Evolutionary conservation across 2,329 filamentous ascomycete genomes (phyloP), one percentile per base, ranked within the genome.

Genomic region (Cladosporium colombiae): DNA sequence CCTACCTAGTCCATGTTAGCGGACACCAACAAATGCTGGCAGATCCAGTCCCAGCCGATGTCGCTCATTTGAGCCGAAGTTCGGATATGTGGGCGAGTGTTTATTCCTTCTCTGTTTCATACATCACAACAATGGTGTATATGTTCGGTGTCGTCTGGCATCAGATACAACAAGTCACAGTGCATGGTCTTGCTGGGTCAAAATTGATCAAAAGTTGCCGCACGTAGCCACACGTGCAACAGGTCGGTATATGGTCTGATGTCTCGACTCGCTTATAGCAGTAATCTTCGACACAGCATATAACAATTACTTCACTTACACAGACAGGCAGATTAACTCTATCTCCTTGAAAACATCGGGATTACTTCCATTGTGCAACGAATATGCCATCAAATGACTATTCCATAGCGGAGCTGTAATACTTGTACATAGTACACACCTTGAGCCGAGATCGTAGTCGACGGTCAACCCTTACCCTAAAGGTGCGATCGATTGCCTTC

Each of bases 301-400:
- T 44, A 1, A n/a, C 37, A 44, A n/a, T 44, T 5, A 44, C 7
- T 46, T 21, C 40, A 46, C n/a, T 46, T 13, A 46, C n/a, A 46
- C n/a, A 21, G 10, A 5, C 3, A 23, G 11, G 7, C 8, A 44
- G 2, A 44, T 44, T 6, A 3, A n/a, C 10, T 21, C 40, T 11
- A 10, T 2, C 5, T 5, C 7, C n/a, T 3, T 21, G 1, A 2
- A 1, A 2, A 21, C 7, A 21, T 46, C 7, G n/a, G 10, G 2
- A 2, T 46, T 46, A 21, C 3, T 16, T 10, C 6, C 1, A 10
- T 3, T 3, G 6, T 21, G 7, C 2, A 44, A 6, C 18, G 37
- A 44, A 6, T 21, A 44, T 44, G 37, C 37, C 37, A 44, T 16
- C 6, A 6, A 18, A 40, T 16, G 3, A 18, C 3, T 7, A 44